These are phyloP conservation scores for Arctostaphylos glauca DNA, from an alignment of 148 eudicot species.

Conservation along the genomic window DNA sequence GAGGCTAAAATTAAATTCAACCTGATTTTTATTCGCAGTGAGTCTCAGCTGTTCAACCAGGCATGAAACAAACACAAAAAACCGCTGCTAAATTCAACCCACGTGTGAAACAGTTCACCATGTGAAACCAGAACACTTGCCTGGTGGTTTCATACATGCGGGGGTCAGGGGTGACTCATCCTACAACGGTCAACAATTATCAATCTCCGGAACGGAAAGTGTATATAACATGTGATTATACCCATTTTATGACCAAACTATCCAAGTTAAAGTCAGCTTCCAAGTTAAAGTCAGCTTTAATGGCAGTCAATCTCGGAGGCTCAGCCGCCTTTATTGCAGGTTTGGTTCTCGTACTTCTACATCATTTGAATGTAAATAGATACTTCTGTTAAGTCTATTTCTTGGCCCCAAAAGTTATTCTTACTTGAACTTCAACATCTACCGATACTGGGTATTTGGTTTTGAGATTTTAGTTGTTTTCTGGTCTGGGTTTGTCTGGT, in stretches of 20 bases:
- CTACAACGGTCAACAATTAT: neutral
- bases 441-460: neutral
- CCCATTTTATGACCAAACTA: neutral
- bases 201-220: neutral
- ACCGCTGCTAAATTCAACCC: constrained; percentile 14
- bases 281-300: neutral
- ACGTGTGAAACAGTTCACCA: neutral
- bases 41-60: neutral
- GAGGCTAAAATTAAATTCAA: neutral
- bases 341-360: constrained; percentile 18
- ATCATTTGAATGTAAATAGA: neutral
- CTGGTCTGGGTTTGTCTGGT: constrained; percentile 22
- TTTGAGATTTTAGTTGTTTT: neutral
- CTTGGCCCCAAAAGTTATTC: neutral
- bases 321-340: constrained; percentile 29
- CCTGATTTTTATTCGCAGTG: neutral
- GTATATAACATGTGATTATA: neutral
- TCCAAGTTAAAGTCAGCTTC: neutral
- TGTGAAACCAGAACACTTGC: neutral
- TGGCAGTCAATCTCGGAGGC: neutral
- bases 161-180: neutral
- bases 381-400: neutral
- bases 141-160: neutral
- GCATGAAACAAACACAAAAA: neutral
- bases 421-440: neutral